phyloP scores from a whole-genome alignment of 345 rosid species.

The Viola odorata region DNA sequence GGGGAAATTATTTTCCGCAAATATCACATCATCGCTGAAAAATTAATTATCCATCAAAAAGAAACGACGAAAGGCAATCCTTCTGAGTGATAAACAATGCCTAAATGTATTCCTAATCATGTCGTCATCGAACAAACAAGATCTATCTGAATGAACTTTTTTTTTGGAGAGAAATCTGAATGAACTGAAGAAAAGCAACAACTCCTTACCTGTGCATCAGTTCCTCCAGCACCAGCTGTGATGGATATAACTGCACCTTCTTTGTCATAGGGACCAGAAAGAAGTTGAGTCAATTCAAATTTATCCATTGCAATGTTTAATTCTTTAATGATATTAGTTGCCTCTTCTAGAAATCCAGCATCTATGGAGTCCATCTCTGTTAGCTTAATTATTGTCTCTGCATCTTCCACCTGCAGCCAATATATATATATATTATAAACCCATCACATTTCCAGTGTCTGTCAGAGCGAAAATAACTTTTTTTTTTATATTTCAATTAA shows the following conservation, averaged over 20 bases:
- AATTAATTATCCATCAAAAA: too few relatives aligned
- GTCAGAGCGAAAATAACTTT: not conserved
- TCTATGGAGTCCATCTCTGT: constrained; percentile 92
- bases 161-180: too few relatives aligned
- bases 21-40: too few relatives aligned
- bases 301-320: constrained; percentile 58
- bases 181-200: not conserved
- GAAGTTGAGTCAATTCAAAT: constrained; percentile 88
- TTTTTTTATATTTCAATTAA: not conserved
- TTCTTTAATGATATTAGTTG: constrained; percentile 55
- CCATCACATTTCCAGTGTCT: too few relatives aligned
- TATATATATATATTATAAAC: not conserved
- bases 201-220: constrained; percentile 88
- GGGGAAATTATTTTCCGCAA: too few relatives aligned
- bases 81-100: too few relatives aligned
- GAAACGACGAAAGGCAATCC: too few relatives aligned
- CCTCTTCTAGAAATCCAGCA: constrained; percentile 81
- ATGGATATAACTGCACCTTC: constrained; percentile 84
- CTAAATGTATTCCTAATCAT: not conserved
- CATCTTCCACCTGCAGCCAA: constrained; percentile 76
- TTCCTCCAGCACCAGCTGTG: constrained; percentile 97
- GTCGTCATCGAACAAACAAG: not conserved
- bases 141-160: constrained; percentile 4
- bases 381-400: constrained; percentile 67
- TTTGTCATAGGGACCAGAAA: constrained; percentile 87